These are phyloP conservation scores for Aspergillus neoniger DNA, from an alignment of 2,329 filamentous ascomycete species.

Conservation along the genomic window DNA sequence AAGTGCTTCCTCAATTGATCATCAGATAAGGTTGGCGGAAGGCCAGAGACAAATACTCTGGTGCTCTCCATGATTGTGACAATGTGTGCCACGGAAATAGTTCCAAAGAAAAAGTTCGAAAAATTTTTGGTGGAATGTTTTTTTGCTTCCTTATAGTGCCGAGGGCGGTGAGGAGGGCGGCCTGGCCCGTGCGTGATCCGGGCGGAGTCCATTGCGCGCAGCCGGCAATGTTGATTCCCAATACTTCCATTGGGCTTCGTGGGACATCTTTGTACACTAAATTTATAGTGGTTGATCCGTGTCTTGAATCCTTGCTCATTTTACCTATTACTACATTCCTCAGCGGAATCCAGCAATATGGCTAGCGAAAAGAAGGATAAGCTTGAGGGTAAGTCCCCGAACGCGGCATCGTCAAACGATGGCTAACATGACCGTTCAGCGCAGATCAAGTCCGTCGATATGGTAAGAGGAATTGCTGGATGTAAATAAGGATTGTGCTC, in stretches of 20 bases:
- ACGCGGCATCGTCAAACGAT: slow-evolving; percentile 3
- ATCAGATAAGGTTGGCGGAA: slow-evolving; percentile 83
- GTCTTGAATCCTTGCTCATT: not conserved
- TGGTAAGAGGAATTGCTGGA: slow-evolving; percentile 63
- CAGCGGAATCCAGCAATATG: slow-evolving; percentile 31
- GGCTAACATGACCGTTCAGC: slow-evolving; percentile 57
- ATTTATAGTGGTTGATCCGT: not conserved
- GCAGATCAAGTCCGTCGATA: slow-evolving; percentile 96
- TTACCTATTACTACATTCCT: not conserved
- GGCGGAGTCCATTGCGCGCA: slow-evolving; percentile 15
- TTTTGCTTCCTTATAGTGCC: slow-evolving; percentile 32
- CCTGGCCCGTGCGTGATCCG: slow-evolving; percentile 29
- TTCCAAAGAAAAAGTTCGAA: slow-evolving; percentile 15
- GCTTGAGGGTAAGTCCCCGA: slow-evolving; percentile 66
- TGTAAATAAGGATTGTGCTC: slow-evolving; percentile 16
- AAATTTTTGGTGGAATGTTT: slow-evolving; percentile 25
- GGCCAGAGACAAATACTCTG: slow-evolving; percentile 69
- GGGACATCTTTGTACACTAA: not conserved
- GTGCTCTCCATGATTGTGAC: slow-evolving; percentile 67
- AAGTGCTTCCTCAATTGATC: slow-evolving; percentile 89
- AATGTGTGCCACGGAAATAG: slow-evolving; percentile 6
- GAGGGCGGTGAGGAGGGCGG: slow-evolving; percentile 36
- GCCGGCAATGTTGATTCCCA: slow-evolving; percentile 9
- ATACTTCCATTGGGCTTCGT: slow-evolving; percentile 5
- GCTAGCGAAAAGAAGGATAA: slow-evolving; percentile 65